Evolutionary conservation across 208 protist genomes (phyloP), one percentile per base, ranked within the genome.

Genomic region (Leishmania turanica): DNA sequence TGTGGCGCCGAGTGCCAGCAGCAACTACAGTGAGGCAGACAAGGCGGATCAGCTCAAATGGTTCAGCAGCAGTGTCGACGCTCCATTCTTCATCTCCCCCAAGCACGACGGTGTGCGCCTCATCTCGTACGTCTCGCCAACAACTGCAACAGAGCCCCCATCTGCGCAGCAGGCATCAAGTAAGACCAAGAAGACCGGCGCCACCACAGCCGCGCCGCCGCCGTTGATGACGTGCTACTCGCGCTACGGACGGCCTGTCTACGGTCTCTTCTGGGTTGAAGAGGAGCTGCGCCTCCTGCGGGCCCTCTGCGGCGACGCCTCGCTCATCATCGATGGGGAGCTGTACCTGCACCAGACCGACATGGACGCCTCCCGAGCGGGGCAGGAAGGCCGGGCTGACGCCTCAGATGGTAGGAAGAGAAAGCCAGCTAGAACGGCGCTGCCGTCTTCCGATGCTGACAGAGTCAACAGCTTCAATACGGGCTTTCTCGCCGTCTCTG

Each of bases 81-180:
- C 84, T 42, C 88, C 88, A 21, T 95, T 96, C 64, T 97, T 97
- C 77, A 88, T 96, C 62, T 97, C 95, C 5, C 95, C 95, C 7
- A 97, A 97, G 87, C 92, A 94, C 80, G 95, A 97, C 73, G 95
- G 95, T 24, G 86, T 97, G 31, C 90, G 95, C 19, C 86, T 97
- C 76, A 79, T 97, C 31, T 91, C 90, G 58, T 96, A 95, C 84
- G 86, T 93, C 49, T 66, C 84, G 31, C 70, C 87, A 45, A 31
- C 58, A 42, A 60, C 47, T 0, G 19, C 56, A 65, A 27, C 74
- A n/a, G 24, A 1, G 45, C 37, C 56, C 31, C 7, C 37, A n/a
- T 51, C 45, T 51, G n/a, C 27, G 62, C 21, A 71, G 70, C 51
- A 75, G 11, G n/a, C 72, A 42, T 37, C 51, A 15, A 75, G 13